Evolutionary conservation across 2,329 filamentous ascomycete species (phyloP).

Genomic region (Pseudogymnoascus sp.): DNA sequence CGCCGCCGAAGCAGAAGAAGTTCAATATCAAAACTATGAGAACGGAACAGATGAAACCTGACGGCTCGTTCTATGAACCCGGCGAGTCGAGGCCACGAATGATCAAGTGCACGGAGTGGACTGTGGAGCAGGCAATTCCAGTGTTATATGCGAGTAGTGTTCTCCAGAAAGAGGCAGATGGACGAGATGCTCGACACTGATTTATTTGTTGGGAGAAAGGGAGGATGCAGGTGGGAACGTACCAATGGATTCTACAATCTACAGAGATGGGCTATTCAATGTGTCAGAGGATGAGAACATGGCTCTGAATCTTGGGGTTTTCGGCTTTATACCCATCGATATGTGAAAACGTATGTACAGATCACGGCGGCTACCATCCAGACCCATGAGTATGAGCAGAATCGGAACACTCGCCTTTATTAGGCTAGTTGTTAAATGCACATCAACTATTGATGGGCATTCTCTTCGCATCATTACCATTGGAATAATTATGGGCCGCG

Average conservation of each 20-base stretch:
- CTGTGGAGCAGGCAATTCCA: slow-evolving; percentile 14
- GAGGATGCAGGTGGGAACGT: not conserved
- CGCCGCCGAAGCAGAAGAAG: slow-evolving; percentile 14
- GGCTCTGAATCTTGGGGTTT: too few species aligned
- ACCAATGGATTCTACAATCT: too few species aligned
- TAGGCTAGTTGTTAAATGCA: too few species aligned
- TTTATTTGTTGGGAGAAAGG: not conserved
- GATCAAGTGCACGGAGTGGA: slow-evolving; percentile 17
- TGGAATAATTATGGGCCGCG: too few species aligned
- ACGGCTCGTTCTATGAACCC: not conserved
- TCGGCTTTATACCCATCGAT: too few species aligned
- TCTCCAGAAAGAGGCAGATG: not conserved
- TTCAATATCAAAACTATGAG: slow-evolving; percentile 5
- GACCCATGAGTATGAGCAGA: too few species aligned
- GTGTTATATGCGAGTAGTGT: slow-evolving; percentile 9
- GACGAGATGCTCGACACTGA: not conserved
- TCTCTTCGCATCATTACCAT: not conserved
- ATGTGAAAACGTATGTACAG: too few species aligned
- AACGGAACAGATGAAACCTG: slow-evolving; percentile 1
- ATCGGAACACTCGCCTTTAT: too few species aligned
- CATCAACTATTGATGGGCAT: not conserved
- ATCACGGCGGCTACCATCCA: too few species aligned
- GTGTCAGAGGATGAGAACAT: too few species aligned
- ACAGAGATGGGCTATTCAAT: too few species aligned
- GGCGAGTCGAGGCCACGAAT: slow-evolving; percentile 10